Percentiles rank a stretch among this genome's conserved stretches.
Evolutionary conservation across 75 land plant genomes (phyloP).

Genomic region (Ceratopteris richardii): DNA sequence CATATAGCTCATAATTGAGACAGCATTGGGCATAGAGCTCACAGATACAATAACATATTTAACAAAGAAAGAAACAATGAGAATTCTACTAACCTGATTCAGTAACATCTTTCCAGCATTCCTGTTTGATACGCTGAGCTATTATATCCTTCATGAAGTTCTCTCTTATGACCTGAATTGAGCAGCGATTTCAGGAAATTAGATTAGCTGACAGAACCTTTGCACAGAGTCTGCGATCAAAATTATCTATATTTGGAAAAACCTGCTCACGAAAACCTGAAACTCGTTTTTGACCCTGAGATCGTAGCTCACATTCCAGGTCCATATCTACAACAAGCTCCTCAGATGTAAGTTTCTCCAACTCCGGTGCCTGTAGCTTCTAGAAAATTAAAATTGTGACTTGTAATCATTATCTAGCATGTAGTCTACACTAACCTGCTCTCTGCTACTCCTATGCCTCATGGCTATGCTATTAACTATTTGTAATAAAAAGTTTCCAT

Average conservation of each 20-base stretch:
- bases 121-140: conserved; percentile 16
- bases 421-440: too few relatives aligned
- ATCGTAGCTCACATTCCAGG: conserved; percentile 10
- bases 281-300: conserved; percentile 13
- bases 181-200: too few relatives aligned
- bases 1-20: too few relatives aligned
- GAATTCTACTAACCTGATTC: conserved; percentile 12
- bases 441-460: too few relatives aligned
- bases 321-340: conserved; percentile 28
- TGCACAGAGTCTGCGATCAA: not conserved
- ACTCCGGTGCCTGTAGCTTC: conserved; percentile 19
- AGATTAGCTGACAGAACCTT: not conserved
- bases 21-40: too few relatives aligned
- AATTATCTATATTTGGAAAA: not conserved
- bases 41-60: too few relatives aligned
- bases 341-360: conserved; percentile 11
- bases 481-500: too few relatives aligned
- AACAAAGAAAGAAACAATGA: too few relatives aligned
- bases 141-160: conserved; percentile 24
- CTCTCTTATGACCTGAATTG: conserved; percentile 8
- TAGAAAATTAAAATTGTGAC: not conserved
- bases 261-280: conserved; percentile 15
- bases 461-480: too few relatives aligned
- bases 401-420: too few relatives aligned
- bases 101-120: conserved; percentile 14